These are phyloP conservation scores for Ogataea populi-albae DNA, from an alignment of 805 yeast species.

Conservation along the genomic window DNA sequence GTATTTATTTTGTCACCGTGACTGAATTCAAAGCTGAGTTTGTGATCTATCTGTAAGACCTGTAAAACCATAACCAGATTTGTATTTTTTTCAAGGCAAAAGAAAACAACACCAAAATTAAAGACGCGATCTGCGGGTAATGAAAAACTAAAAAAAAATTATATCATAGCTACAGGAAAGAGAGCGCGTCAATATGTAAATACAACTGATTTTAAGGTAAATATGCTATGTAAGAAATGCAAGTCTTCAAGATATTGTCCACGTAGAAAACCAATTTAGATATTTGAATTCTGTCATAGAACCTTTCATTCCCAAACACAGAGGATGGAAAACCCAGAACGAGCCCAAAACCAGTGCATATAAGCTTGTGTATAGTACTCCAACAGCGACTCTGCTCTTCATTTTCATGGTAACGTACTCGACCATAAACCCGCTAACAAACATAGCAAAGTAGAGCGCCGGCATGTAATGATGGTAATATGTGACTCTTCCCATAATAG, in stretches of 20 bases:
- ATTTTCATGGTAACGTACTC: constrained; percentile 40
- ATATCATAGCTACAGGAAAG: too few species aligned
- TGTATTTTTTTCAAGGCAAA: too few species aligned
- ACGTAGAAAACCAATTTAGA: constrained; percentile 42
- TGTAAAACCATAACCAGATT: too few species aligned
- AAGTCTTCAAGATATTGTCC: constrained; percentile 14
- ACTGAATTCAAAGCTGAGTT: too few species aligned
- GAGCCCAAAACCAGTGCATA: constrained; percentile 45
- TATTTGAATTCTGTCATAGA: constrained; percentile 38
- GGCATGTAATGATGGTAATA: constrained; percentile 86
- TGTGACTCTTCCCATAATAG: constrained; percentile 81
- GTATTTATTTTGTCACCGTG: too few species aligned
- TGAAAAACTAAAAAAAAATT: too few species aligned
- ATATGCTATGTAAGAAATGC: too few species aligned
- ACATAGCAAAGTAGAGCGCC: constrained; percentile 72
- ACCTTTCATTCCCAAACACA: constrained; percentile 67
- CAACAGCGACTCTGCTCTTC: constrained; percentile 25
- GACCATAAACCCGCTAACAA: constrained; percentile 51
- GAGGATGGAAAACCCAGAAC: constrained; percentile 60
- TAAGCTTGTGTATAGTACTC: constrained; percentile 37
- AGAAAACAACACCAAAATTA: too few species aligned
- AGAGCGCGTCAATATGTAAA: constrained; percentile 3
- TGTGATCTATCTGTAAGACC: too few species aligned
- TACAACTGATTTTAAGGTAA: too few species aligned
- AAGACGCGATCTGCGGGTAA: too few species aligned